A percentile compares a stretch with the other conserved stretches of the same genome.
Conservation (phyloP, 176 grass and related monocot species). For the Urochloa ruziziensis region DNA sequence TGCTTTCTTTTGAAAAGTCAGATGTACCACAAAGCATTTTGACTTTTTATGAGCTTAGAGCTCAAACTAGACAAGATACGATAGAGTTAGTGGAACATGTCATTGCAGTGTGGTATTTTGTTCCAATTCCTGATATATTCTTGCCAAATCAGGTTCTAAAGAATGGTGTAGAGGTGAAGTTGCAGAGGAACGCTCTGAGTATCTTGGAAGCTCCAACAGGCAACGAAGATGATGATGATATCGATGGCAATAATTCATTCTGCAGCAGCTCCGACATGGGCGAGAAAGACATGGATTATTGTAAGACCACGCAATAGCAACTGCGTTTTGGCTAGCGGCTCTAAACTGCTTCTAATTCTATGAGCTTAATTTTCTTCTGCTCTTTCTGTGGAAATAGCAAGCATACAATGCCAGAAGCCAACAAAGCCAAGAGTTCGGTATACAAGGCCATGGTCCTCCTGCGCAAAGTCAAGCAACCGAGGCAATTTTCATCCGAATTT, state of each 20-base stretch:
- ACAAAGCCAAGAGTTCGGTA: constrained; percentile 74
- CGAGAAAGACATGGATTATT: constrained; percentile 67
- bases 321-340: background rate
- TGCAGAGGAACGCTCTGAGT: constrained; percentile 83
- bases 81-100: background rate
- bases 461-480: constrained; percentile 50
- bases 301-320: constrained; percentile 32
- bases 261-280: constrained; percentile 71
- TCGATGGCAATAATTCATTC: constrained; percentile 56
- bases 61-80: background rate
- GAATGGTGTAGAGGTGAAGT: constrained; percentile 85
- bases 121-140: background rate
- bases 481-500: constrained; percentile 33
- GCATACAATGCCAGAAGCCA: constrained; percentile 65
- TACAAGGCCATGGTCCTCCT: constrained; percentile 59
- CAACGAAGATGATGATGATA: constrained; percentile 45
- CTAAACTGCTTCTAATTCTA: background rate
- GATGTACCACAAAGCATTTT: background rate
- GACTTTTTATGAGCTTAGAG: background rate
- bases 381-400: constrained; percentile 37
- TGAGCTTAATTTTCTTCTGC: background rate
- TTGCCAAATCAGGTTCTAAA: constrained; percentile 59
- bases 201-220: constrained; percentile 81
- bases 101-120: background rate
- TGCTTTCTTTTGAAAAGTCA: background rate